Evolutionary conservation across 2,329 filamentous ascomycete species (phyloP).

Genomic region (Aspergillus sp.): DNA sequence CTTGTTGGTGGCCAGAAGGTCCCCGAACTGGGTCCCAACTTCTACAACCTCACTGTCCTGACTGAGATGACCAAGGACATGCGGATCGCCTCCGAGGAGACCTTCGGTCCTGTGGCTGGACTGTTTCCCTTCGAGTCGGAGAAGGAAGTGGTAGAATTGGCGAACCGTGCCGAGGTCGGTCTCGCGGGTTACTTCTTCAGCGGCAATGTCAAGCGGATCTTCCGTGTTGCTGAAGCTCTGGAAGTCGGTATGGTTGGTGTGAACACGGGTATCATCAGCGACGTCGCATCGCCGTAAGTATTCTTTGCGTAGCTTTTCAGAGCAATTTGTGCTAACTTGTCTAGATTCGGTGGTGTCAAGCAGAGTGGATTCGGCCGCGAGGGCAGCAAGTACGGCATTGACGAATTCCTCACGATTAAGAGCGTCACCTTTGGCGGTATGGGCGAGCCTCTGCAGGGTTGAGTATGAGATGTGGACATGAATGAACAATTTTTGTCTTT

Average conservation of each 20-base stretch:
- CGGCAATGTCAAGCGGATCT: conserved; percentile 57
- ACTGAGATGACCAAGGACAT: conserved; percentile 83
- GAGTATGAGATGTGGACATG: conserved; percentile 7
- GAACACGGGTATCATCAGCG: conserved; percentile 67
- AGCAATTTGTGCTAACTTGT: conserved; percentile 15
- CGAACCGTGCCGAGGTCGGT: conserved; percentile 81
- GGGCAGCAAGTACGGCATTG: conserved; percentile 73
- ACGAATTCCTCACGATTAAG: conserved; percentile 75
- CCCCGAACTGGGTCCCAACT: conserved; percentile 75
- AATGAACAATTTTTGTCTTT: not conserved
- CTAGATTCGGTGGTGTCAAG: conserved; percentile 76
- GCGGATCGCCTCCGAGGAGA: conserved; percentile 83
- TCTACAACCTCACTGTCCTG: conserved; percentile 87
- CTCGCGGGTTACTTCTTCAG: conserved; percentile 94
- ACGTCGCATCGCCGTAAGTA: conserved; percentile 50
- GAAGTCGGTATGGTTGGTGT: conserved; percentile 57
- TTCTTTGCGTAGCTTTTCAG: not conserved
- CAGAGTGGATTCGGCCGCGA: conserved; percentile 78
- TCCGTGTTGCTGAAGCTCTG: conserved; percentile 59
- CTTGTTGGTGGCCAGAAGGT: conserved; percentile 72
- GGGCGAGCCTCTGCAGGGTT: conserved; percentile 55
- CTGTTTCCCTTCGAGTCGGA: conserved; percentile 87
- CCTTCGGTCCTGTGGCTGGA: conserved; percentile 90
- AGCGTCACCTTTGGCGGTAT: conserved; percentile 65
- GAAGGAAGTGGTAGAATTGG: conserved; percentile 79